Base-by-base conservation (phyloP, 352 stramenopile species). In the Hyaloperonospora arabidopsidis region DNA sequence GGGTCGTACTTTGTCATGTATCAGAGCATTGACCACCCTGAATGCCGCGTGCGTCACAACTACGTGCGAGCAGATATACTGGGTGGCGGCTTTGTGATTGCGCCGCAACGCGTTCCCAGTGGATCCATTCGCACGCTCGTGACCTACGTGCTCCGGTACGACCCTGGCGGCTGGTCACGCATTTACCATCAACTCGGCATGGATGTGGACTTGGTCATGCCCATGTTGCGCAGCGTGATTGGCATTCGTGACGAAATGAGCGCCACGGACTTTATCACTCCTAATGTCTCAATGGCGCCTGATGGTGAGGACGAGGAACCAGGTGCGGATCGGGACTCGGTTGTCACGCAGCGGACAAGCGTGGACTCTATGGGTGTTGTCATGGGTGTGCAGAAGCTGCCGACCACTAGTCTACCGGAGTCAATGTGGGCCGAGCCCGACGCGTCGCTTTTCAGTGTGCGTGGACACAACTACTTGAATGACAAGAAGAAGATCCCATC, bases 1-100 rank as follows among this genome's bases (percentile, higher is more conserved):
- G 84, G 84, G 15, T 92, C 82, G 34, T 94, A 90, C 60, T 93
- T 94, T 62, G 82, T 94, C 70, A 94, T 94, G 82, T 94, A 90
- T 70, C 83, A 94, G 66, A 91, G 79, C 52, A 84, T 90, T 39
- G 78, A 87, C 41, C 84, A 94, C 57, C 82, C 84, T 0, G 83
- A 94, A 52, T 91, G 82, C 41, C 82, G 83, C 34, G 80, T 93
- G 60, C 80, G 84, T 23, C 82, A 92, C 65, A 92, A 93, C 57
- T 94, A 82, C 52, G 82, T 94, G 41, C 84, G 84, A 19, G 84
- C 82, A 2, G 87, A 80, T 14, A 53, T 94, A 7, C 59, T 93
- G 2, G 84, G 81, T 23, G 84, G 82, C 11, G 84, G 82, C 51
- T 94, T 89, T 54, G 81, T 94, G 13, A 90, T 94, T 52, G 84